These are phyloP conservation scores for Oenanthe sinensis DNA, from an alignment of 129 eudicot species.

Conservation along the genomic window DNA sequence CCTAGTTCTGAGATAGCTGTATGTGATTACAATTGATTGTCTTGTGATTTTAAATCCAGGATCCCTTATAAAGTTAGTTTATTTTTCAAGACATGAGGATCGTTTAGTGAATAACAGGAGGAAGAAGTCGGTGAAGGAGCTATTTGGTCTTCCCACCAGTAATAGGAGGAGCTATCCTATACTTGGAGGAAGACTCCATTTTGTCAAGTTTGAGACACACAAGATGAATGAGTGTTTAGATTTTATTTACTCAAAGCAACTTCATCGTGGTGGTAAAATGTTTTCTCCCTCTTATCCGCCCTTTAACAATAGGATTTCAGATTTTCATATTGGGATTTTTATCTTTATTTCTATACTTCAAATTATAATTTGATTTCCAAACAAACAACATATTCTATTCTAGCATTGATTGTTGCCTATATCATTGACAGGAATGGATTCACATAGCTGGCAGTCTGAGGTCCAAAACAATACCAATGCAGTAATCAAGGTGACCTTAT, in stretches of 20 bases:
- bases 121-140: constrained; percentile 22
- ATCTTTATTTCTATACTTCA: background rate
- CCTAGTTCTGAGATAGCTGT: no score
- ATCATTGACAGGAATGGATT: constrained; percentile 35
- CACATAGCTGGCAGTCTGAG: constrained; percentile 45
- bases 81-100: constrained; percentile 48
- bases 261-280: constrained; percentile 47
- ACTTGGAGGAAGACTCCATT: constrained; percentile 56
- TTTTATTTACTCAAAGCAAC: constrained; percentile 62
- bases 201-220: constrained; percentile 74
- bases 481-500: constrained; percentile 61
- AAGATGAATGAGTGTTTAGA: constrained; percentile 69
- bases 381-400: background rate
- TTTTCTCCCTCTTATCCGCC: background rate
- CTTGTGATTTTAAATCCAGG: constrained; percentile 27
- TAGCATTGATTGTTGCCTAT: background rate
- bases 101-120: constrained; percentile 16
- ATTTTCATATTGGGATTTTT: background rate
- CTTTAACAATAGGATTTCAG: background rate
- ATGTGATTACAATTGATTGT: no score
- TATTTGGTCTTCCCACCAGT: constrained; percentile 19
- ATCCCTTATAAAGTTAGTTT: constrained; percentile 75
- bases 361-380: no score
- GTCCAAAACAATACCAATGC: constrained; percentile 48
- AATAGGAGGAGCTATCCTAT: constrained; percentile 28